phyloP scores from a whole-genome alignment of 169 alveolate genomes.

The Hepatocystis sp. region DNA sequence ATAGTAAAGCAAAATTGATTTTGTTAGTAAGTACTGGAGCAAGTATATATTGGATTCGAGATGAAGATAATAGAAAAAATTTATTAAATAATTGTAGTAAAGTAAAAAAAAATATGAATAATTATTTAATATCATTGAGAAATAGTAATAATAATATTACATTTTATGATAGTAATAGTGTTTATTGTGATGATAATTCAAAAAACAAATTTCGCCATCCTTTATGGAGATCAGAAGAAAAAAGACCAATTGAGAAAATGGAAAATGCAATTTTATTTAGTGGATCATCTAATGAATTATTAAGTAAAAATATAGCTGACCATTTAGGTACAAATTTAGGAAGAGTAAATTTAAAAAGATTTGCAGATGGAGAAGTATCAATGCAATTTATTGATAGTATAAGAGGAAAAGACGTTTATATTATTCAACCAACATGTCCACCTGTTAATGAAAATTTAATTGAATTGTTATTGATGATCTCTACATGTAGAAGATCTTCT shows the following conservation, averaged over 20 bases:
- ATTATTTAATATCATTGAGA: neutral
- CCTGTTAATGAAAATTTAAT: slow-evolving; percentile 97
- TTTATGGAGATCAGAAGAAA: slow-evolving; percentile 77
- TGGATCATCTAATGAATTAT: slow-evolving; percentile 77
- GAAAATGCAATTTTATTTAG: slow-evolving; percentile 77
- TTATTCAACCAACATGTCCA: slow-evolving; percentile 96
- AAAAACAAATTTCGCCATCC: slow-evolving; percentile 43
- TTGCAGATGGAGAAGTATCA: slow-evolving; percentile 96
- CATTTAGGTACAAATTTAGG: slow-evolving; percentile 86
- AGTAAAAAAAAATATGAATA: slow-evolving; percentile 9
- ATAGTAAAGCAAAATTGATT: slow-evolving; percentile 3
- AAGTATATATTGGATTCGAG: too few relatives aligned
- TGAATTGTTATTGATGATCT: slow-evolving; percentile 95
- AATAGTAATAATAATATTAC: neutral
- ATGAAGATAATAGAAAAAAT: slow-evolving; percentile 56
- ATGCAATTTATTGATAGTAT: slow-evolving; percentile 92
- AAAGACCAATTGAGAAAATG: slow-evolving; percentile 75
- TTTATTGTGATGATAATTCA: slow-evolving; percentile 19
- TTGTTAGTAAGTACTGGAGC: slow-evolving; percentile 17
- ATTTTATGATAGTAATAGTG: neutral
- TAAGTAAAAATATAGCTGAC: slow-evolving; percentile 76
- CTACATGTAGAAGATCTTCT: slow-evolving; percentile 96
- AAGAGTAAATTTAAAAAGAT: slow-evolving; percentile 83
- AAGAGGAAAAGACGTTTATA: slow-evolving; percentile 94
- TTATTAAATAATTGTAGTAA: slow-evolving; percentile 1